Percentiles rank a stretch among this genome's conserved stretches.
Evolutionary conservation across 1,284 basidiomycete genomes (phyloP).

Genomic region (Sutorius eximius): DNA sequence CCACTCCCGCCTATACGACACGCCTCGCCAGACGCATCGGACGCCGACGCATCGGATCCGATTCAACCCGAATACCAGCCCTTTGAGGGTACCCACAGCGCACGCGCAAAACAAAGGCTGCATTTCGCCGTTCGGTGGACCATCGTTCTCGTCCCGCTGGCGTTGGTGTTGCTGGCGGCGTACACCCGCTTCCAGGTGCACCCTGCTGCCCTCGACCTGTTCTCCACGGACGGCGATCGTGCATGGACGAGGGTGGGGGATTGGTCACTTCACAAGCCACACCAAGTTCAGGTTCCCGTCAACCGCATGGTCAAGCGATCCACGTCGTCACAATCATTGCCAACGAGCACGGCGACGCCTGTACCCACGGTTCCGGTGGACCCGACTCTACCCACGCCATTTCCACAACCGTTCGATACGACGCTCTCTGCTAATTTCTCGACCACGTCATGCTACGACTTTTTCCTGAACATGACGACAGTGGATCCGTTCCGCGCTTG

Average conservation of each 20-base stretch:
- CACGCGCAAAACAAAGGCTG: conserved; percentile 40
- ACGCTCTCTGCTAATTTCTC: conserved; percentile 64
- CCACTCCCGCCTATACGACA: conserved; percentile 30
- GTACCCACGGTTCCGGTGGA: conserved; percentile 43
- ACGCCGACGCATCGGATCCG: conserved; percentile 2
- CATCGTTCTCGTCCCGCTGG: conserved; percentile 53
- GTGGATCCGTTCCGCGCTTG: conserved; percentile 62
- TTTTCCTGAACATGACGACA: conserved; percentile 73
- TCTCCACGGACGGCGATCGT: conserved; percentile 33
- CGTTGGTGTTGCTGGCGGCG: conserved; percentile 52
- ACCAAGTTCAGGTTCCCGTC: conserved; percentile 14
- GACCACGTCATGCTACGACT: conserved; percentile 58
- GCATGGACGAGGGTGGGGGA: conserved; percentile 25
- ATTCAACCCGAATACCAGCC: conserved; percentile 7
- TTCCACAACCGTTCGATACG: conserved; percentile 74
- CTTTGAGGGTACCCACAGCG: conserved; percentile 9
- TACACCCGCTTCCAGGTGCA: conserved; percentile 52
- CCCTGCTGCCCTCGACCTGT: conserved; percentile 46
- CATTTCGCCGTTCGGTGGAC: conserved; percentile 48
- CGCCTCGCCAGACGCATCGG: conserved; percentile 1
- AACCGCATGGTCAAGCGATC: conserved; percentile 3
- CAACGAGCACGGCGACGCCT: conserved; percentile 17
- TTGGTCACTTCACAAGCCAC: conserved; percentile 47
- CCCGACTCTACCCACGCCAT: conserved; percentile 63
- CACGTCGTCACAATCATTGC: background rate